These are phyloP conservation scores for Thraustochytrium aureum DNA, from an alignment of 352 stramenopile genomes.

Conservation along the genomic window DNA sequence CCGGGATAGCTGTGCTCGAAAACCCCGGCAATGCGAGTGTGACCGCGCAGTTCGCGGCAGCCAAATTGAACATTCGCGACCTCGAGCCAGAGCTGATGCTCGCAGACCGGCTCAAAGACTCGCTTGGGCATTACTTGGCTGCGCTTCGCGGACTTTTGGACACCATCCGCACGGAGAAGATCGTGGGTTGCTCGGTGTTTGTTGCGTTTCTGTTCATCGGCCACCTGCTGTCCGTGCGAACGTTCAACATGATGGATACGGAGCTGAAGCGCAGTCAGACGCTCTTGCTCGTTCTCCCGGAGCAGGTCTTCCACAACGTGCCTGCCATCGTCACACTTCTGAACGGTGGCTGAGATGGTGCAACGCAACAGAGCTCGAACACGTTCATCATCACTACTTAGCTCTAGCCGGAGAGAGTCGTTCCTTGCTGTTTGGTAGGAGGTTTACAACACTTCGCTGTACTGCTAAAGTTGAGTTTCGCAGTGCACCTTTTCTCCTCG, in stretches of 20 bases:
- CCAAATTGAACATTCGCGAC: background rate
- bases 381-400: no score
- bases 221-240: slow-evolving; percentile 18
- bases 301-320: slow-evolving; percentile 33
- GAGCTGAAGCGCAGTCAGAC: slow-evolving; percentile 46
- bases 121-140: no score
- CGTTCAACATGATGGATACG: slow-evolving; percentile 31
- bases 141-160: no score
- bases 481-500: no score
- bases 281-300: slow-evolving; percentile 15
- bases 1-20: background rate
- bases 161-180: background rate
- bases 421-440: no score
- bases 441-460: no score
- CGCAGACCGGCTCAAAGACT: background rate
- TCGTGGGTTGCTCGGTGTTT: background rate
- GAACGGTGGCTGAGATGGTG: no score
- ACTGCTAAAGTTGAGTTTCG: no score
- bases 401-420: no score
- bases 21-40: background rate
- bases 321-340: slow-evolving; percentile 17
- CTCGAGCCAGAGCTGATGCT: slow-evolving; percentile 39
- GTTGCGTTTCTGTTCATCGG: background rate
- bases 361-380: no score
- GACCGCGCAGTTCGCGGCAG: background rate